These are phyloP conservation scores for Rhizoclosmatium globosum DNA, from an alignment of 192 early-diverging fungal species.

Conservation along the genomic window DNA sequence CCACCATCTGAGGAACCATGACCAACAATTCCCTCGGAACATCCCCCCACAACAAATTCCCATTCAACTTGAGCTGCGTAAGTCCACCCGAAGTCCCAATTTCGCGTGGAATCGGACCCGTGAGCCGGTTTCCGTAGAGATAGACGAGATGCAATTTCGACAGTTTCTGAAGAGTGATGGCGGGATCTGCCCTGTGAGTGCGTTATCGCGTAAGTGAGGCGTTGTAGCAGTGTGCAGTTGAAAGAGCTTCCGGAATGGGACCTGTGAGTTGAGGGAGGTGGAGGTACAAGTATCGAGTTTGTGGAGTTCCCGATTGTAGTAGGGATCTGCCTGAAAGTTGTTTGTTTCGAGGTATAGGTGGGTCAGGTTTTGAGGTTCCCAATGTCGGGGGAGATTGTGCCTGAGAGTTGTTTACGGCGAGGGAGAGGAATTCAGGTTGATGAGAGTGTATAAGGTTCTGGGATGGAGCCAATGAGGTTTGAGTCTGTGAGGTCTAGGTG, in stretches of 20 bases:
- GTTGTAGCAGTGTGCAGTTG: neutral
- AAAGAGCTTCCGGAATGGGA: neutral
- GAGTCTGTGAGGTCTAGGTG: neutral
- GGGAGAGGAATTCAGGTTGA: neutral
- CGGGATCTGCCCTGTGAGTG: slow-evolving; percentile 2
- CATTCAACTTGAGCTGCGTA: neutral
- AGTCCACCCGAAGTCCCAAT: neutral
- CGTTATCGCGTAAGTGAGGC: slow-evolving; percentile 7
- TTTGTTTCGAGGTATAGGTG: slow-evolving; percentile 2
- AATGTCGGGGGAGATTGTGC: neutral
- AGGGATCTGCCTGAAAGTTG: slow-evolving; percentile 2
- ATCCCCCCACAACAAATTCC: neutral
- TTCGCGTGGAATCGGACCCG: slow-evolving; percentile 7
- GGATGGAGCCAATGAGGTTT: neutral
- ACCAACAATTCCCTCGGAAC: neutral
- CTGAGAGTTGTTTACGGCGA: neutral
- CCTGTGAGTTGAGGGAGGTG: neutral
- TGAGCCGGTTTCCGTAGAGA: slow-evolving; percentile 1
- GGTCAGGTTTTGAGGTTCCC: slow-evolving; percentile 3
- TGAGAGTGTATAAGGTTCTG: neutral
- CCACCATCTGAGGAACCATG: neutral
- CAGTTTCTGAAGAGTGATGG: neutral
- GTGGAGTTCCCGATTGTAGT: neutral
- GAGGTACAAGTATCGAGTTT: neutral
- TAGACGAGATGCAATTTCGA: neutral